These are phyloP conservation scores for Pythium brachiatum DNA, from an alignment of 352 stramenopile species.

Conservation along the genomic window DNA sequence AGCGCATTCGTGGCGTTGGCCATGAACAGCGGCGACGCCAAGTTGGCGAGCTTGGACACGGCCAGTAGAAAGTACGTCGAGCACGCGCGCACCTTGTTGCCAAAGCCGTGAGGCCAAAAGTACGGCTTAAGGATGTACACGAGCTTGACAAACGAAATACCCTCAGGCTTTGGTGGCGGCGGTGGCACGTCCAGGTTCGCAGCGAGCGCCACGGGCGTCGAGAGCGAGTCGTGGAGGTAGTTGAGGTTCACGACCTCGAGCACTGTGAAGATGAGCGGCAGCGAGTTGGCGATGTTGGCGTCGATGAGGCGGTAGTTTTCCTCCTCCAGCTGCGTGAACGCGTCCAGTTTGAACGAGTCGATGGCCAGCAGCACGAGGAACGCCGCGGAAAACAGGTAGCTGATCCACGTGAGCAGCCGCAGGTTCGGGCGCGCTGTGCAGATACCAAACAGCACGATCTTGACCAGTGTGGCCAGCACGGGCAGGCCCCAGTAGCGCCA, in stretches of 20 bases:
- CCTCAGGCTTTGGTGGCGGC: constrained; percentile 30
- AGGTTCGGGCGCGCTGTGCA: constrained; percentile 46
- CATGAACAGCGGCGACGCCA: constrained; percentile 93
- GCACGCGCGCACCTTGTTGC: constrained; percentile 77
- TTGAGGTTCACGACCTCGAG: constrained; percentile 77
- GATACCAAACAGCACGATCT: constrained; percentile 59
- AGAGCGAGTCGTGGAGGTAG: constrained; percentile 59
- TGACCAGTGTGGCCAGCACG: constrained; percentile 56
- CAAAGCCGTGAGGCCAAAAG: constrained; percentile 76
- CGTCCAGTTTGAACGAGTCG: constrained; percentile 72
- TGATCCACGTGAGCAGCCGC: constrained; percentile 38
- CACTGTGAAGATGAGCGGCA: constrained; percentile 84
- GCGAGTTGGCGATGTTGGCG: constrained; percentile 78
- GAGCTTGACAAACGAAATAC: constrained; percentile 83
- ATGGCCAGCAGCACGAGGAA: constrained; percentile 66
- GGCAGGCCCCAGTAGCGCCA: constrained; percentile 81
- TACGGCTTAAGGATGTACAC: constrained; percentile 85
- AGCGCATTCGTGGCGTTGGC: constrained; percentile 91
- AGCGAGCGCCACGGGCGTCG: constrained; percentile 28
- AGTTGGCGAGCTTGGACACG: constrained; percentile 90
- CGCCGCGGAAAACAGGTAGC: constrained; percentile 45
- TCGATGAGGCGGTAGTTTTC: constrained; percentile 49
- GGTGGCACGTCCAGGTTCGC: constrained; percentile 28
- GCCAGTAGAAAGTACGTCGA: constrained; percentile 94
- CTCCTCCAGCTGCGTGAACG: constrained; percentile 56